Evolutionary conservation across 108 stramenopile genomes (phyloP).

Genomic region (Bacterosira constricta): DNA sequence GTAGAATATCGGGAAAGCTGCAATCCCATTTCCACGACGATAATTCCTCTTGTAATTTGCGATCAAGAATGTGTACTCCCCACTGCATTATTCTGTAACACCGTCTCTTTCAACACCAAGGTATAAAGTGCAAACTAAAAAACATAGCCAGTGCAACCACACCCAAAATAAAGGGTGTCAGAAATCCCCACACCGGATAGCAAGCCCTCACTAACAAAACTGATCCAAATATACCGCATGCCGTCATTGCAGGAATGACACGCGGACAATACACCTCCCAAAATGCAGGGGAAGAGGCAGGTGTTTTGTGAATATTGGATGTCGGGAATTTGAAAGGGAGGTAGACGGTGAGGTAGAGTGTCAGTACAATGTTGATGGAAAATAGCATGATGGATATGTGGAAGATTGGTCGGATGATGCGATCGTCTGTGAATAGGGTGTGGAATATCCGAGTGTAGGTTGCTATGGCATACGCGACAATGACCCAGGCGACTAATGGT

Average conservation of each 20-base stretch:
- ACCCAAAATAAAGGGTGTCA: conserved; percentile 82
- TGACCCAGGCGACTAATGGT: conserved; percentile 73
- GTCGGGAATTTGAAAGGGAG: conserved; percentile 50
- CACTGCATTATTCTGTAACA: no score
- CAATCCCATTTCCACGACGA: no score
- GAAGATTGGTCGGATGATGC: conserved; percentile 55
- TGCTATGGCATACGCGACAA: conserved; percentile 54
- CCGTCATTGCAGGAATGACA: conserved; percentile 83
- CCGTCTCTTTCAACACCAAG: no score
- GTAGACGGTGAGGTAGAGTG: conserved; percentile 65
- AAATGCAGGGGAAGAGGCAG: conserved; percentile 56
- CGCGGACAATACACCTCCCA: conserved; percentile 92
- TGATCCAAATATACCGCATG: conserved; percentile 57
- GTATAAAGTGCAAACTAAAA: conserved; percentile 87
- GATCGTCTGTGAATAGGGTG: conserved; percentile 48
- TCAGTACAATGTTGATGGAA: conserved; percentile 47
- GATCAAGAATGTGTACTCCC: no score
- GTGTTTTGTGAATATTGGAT: conserved; percentile 28
- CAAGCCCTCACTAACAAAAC: conserved; percentile 73
- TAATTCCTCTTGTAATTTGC: no score
- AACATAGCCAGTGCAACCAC: conserved; percentile 76
- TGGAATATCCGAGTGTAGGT: conserved; percentile 54
- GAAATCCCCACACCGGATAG: conserved; percentile 91
- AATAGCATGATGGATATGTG: conserved; percentile 37
- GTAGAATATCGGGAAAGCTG: no score